Percentiles rank a stretch among this genome's conserved stretches.
phyloP scores from a whole-genome alignment of 2,329 filamentous ascomycete genomes.

The Cladosporium halotolerans region DNA sequence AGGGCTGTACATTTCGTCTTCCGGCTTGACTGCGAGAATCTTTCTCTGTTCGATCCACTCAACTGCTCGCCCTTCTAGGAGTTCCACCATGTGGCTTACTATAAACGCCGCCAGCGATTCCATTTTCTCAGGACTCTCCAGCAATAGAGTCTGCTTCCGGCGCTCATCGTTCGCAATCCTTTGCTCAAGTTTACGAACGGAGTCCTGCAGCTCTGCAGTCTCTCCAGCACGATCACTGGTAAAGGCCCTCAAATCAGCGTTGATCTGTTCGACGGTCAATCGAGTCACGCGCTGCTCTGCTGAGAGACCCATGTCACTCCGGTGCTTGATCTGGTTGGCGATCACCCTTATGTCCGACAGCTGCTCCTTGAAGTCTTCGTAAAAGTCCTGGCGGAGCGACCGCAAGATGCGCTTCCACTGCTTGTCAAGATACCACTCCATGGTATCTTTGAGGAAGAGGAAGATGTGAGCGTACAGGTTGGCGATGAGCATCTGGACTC shows the following conservation, averaged over 20 bases:
- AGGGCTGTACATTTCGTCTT: no score
- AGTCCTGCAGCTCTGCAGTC: no score
- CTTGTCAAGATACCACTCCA: conserved; percentile 22
- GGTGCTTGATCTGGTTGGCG: conserved; percentile 12
- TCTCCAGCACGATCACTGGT: no score
- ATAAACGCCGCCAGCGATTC: neutral
- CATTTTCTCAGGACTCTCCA: neutral
- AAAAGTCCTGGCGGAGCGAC: conserved; percentile 20
- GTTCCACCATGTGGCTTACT: neutral
- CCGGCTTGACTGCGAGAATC: no score
- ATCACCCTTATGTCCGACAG: conserved; percentile 17
- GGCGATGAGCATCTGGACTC: conserved; percentile 16
- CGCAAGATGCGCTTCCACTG: conserved; percentile 13
- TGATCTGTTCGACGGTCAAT: neutral
- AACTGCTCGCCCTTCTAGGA: neutral
- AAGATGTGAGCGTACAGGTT: conserved; percentile 24
- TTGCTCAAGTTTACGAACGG: neutral
- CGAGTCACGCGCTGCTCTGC: neutral
- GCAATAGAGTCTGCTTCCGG: neutral
- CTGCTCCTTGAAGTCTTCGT: conserved; percentile 17
- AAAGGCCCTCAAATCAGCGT: neutral
- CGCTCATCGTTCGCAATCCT: neutral
- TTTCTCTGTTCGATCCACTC: neutral
- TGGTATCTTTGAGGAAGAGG: conserved; percentile 19
- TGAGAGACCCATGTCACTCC: neutral